These are phyloP conservation scores for Cladosporium sp. DNA, from an alignment of 2,329 filamentous ascomycete species.

Conservation along the genomic window DNA sequence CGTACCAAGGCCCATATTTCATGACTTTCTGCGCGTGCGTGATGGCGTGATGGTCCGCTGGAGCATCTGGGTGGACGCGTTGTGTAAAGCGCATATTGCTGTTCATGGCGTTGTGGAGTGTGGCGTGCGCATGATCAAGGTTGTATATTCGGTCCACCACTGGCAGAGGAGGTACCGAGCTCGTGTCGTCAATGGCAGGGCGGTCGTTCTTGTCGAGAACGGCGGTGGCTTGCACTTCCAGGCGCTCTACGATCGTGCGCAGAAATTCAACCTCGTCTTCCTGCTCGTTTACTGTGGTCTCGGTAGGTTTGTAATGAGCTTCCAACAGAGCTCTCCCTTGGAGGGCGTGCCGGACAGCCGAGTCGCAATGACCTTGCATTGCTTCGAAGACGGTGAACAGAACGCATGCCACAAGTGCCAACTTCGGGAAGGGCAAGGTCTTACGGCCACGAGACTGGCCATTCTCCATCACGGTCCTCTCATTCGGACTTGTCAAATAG, in stretches of 20 bases:
- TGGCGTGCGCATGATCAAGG: constrained; percentile 36
- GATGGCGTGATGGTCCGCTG: constrained; percentile 33
- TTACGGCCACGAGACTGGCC: neutral
- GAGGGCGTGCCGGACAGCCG: constrained; percentile 36
- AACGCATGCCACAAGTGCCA: constrained; percentile 36
- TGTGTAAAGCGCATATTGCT: constrained; percentile 38
- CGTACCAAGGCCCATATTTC: constrained; percentile 35
- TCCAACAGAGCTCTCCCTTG: constrained; percentile 34
- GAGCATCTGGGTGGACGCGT: constrained; percentile 32
- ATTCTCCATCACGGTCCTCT: neutral
- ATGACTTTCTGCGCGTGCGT: constrained; percentile 35
- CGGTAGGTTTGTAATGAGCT: constrained; percentile 19
- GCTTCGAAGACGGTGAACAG: constrained; percentile 38
- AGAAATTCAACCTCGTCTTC: constrained; percentile 37
- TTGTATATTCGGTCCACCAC: constrained; percentile 32
- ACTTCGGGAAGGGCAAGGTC: constrained; percentile 26
- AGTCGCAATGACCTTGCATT: constrained; percentile 38
- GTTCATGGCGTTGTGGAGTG: constrained; percentile 35
- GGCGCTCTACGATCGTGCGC: constrained; percentile 34
- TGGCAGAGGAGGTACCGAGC: constrained; percentile 30
- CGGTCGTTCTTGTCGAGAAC: constrained; percentile 34
- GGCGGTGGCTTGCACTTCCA: constrained; percentile 36
- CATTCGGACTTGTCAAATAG: constrained; percentile 29
- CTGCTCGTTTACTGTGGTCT: constrained; percentile 24
- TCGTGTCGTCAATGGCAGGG: constrained; percentile 31